phyloP scores from a whole-genome alignment of 352 stramenopile species.

The Nothophytophthora sp. region DNA sequence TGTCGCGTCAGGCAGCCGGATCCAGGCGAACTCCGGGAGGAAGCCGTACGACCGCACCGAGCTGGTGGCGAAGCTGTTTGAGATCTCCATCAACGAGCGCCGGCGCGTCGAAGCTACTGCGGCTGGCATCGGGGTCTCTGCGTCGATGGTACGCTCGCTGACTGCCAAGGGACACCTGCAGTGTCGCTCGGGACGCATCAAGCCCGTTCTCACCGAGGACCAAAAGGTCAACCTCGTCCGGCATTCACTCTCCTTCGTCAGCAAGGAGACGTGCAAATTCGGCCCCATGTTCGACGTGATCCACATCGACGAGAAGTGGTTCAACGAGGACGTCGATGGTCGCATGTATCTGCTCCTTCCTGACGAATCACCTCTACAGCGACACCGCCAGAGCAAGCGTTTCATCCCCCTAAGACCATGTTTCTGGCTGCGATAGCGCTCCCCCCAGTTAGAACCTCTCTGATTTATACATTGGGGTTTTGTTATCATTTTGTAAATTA shows the following conservation, averaged over 20 bases:
- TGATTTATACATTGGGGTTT: conserved; percentile 1
- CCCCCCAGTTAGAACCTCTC: background rate
- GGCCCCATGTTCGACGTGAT: conserved; percentile 7
- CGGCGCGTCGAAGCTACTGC: background rate
- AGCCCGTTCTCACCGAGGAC: background rate
- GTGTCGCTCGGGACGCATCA: background rate
- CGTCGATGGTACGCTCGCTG: background rate
- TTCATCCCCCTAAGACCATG: conserved; percentile 11
- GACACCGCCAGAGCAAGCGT: conserved; percentile 4
- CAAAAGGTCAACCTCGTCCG: background rate
- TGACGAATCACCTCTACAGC: background rate
- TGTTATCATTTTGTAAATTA: background rate
- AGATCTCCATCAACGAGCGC: background rate
- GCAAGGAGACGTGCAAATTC: background rate
- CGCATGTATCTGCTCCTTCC: background rate
- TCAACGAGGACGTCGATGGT: conserved; percentile 6
- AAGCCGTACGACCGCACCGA: background rate
- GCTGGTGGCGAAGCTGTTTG: background rate
- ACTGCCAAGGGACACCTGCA: background rate
- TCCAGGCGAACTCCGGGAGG: background rate
- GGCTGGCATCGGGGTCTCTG: background rate
- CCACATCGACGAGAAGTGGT: conserved; percentile 14
- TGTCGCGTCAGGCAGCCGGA: background rate
- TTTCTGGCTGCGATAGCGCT: background rate
- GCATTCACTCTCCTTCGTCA: background rate